A percentile compares a stretch with the other conserved stretches of the same genome.
Conservation (phyloP, 2,329 filamentous ascomycete genomes). For the Coleophoma eucalyptorum region DNA sequence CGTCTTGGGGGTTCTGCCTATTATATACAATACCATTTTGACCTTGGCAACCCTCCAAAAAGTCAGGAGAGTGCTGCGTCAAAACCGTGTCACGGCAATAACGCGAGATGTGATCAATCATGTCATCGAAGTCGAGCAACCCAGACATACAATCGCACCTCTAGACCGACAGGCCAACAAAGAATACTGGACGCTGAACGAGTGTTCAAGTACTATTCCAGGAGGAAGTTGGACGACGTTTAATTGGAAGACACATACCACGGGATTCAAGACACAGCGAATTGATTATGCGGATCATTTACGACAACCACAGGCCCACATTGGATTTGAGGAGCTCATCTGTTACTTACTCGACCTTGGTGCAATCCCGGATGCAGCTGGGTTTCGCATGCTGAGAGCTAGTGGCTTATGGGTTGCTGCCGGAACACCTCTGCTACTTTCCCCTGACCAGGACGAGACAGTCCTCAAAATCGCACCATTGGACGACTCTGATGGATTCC, state of each 20-base stretch:
- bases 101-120: constrained; percentile 63
- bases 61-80: constrained; percentile 54
- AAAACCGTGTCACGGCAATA: constrained; percentile 53
- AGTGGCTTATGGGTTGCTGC: constrained; percentile 58
- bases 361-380: constrained; percentile 54
- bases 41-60: constrained; percentile 56
- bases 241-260: constrained; percentile 60
- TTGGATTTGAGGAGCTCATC: constrained; percentile 56
- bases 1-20: constrained; percentile 57
- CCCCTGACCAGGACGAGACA: constrained; percentile 43
- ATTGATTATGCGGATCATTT: constrained; percentile 55
- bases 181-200: constrained; percentile 55
- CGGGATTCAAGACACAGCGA: constrained; percentile 58
- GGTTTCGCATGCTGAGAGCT: constrained; percentile 52
- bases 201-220: constrained; percentile 47
- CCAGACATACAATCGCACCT: constrained; percentile 59
- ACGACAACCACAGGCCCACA: constrained; percentile 41
- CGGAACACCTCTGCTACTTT: constrained; percentile 52
- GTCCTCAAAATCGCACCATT: constrained; percentile 50
- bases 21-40: constrained; percentile 60
- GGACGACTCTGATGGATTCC: constrained; percentile 56
- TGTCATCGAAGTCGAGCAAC: constrained; percentile 63
- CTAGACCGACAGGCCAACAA: constrained; percentile 48
- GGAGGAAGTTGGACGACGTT: constrained; percentile 64
- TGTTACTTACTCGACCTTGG: constrained; percentile 61